Evolutionary conservation across 2,329 filamentous ascomycete genomes (phyloP).

Genomic region (Arachnopeziza araneosa): DNA sequence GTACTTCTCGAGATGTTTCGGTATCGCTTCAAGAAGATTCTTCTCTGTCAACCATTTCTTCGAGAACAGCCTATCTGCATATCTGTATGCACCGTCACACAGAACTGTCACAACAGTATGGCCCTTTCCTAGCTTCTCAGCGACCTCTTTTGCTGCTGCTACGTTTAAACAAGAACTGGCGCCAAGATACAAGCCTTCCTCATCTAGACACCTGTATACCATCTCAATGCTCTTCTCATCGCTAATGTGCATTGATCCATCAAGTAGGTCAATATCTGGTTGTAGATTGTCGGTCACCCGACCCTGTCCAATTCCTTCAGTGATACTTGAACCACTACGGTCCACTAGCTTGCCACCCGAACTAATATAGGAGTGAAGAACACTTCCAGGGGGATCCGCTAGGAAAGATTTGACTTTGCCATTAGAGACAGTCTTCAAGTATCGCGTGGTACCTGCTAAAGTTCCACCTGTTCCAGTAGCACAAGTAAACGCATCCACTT

Average conservation of each 20-base stretch:
- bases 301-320: slow-evolving; percentile 95
- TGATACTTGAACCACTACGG: slow-evolving; percentile 80
- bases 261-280: slow-evolving; percentile 77
- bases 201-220: slow-evolving; percentile 93
- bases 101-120: slow-evolving; percentile 90
- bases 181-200: slow-evolving; percentile 92
- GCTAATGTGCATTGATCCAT: slow-evolving; percentile 76
- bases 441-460: slow-evolving; percentile 81
- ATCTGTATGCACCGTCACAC: slow-evolving; percentile 95
- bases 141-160: slow-evolving; percentile 89
- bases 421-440: slow-evolving; percentile 74
- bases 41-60: slow-evolving; percentile 86
- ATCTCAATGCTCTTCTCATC: slow-evolving; percentile 96
- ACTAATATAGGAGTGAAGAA: slow-evolving; percentile 86
- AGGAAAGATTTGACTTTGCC: slow-evolving; percentile 82
- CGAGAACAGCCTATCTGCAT: slow-evolving; percentile 90
- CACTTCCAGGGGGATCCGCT: slow-evolving; percentile 88
- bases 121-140: slow-evolving; percentile 80
- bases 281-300: slow-evolving; percentile 91
- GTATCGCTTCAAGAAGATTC: slow-evolving; percentile 74
- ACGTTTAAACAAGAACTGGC: slow-evolving; percentile 94
- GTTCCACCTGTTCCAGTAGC: slow-evolving; percentile 91
- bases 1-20: slow-evolving; percentile 83
- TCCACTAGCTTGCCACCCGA: slow-evolving; percentile 81
- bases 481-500: slow-evolving; percentile 90